Conservation (phyloP, 208 protist species). For the Trypanosoma conorhini region DNA sequence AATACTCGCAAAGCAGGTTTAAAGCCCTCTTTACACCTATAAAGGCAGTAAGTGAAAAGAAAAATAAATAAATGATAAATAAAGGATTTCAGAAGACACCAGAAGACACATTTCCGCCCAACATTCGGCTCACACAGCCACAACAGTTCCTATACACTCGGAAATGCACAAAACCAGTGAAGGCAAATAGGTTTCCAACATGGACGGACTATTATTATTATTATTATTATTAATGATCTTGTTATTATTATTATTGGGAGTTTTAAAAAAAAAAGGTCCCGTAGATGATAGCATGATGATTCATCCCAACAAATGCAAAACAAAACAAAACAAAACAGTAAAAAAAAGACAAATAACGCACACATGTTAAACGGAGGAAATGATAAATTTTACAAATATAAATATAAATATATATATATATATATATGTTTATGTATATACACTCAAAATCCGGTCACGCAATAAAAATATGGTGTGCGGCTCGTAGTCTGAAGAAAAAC, state of each 20-base stretch:
- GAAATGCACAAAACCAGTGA: background rate
- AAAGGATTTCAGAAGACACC: background rate
- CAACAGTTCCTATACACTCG: background rate
- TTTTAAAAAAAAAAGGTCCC: no score
- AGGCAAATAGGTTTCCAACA: background rate
- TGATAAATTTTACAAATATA: no score
- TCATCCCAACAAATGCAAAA: background rate
- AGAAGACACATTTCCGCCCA: background rate
- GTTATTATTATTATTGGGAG: no score
- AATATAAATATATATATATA: no score
- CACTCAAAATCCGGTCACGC: background rate
- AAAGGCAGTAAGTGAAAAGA: background rate
- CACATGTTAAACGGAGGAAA: no score
- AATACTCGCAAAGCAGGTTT: constrained; percentile 5
- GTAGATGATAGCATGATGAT: background rate
- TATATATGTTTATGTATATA: background rate
- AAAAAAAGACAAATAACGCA: background rate
- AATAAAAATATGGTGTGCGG: background rate
- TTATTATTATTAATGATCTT: no score
- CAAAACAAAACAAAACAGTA: no score
- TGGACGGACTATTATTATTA: no score
- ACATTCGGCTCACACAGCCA: background rate
- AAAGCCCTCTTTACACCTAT: background rate
- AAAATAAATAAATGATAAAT: background rate
- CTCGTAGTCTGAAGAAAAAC: background rate